Conservation (phyloP, 495 filamentous ascomycete species). For the Aspergillus diversus region DNA sequence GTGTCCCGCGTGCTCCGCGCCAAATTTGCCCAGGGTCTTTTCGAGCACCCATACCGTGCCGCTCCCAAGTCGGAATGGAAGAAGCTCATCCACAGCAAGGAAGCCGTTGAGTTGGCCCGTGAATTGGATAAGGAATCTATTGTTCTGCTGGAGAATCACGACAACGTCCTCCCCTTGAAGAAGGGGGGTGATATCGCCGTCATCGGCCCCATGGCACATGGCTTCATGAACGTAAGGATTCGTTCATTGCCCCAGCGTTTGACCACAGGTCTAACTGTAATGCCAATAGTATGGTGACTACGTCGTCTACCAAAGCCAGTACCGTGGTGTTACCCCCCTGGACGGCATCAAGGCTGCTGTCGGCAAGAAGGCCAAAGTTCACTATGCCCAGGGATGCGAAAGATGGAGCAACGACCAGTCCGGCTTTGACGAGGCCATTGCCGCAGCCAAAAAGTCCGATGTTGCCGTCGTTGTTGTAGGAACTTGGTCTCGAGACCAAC, state of each 20-base stretch:
- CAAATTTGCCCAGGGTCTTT: slow-evolving; percentile 69
- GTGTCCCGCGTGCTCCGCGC: slow-evolving; percentile 62
- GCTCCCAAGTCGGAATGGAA: slow-evolving; percentile 54
- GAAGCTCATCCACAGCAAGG: slow-evolving; percentile 59
- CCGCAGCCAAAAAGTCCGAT: slow-evolving; percentile 65
- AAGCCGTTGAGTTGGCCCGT: slow-evolving; percentile 58
- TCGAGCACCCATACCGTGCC: slow-evolving; percentile 66
- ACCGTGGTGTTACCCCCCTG: slow-evolving; percentile 65
- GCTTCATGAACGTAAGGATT: slow-evolving; percentile 64
- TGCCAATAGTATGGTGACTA: slow-evolving; percentile 66
- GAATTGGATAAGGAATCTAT: slow-evolving; percentile 69
- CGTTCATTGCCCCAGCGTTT: slow-evolving; percentile 5
- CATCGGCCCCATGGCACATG: slow-evolving; percentile 75
- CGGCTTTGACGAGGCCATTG: slow-evolving; percentile 63
- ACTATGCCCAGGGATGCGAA: slow-evolving; percentile 71
- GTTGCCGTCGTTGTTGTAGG: slow-evolving; percentile 73
- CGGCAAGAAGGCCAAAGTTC: slow-evolving; percentile 53
- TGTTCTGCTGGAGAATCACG: slow-evolving; percentile 69
- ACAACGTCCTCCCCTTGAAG: slow-evolving; percentile 61
- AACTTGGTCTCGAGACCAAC: slow-evolving; percentile 74
- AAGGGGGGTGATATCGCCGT: slow-evolving; percentile 66
- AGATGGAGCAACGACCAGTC: slow-evolving; percentile 71
- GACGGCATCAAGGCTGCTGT: slow-evolving; percentile 66
- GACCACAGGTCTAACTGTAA: neutral
- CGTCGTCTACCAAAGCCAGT: slow-evolving; percentile 62